Evolutionary conservation across 805 yeast species (phyloP), one percentile per base, ranked within the genome.

Genomic region (Wickerhamiella australiensis): DNA sequence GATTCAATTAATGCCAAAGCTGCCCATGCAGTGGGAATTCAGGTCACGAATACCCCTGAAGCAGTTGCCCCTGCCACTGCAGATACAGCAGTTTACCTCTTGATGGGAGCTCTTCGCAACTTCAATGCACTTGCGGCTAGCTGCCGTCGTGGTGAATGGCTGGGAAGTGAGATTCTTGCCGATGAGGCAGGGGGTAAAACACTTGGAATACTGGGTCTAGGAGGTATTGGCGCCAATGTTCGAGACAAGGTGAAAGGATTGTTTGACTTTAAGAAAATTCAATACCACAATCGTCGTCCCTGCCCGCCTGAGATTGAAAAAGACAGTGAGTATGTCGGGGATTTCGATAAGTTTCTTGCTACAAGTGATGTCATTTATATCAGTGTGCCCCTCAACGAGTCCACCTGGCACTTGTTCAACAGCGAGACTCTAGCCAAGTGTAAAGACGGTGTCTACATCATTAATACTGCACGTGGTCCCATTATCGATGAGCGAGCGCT

Each of bases 381-480:
- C 49, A 69, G 72, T 52, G 65, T 76, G 36, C 82, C 83, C 7
- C 70, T 77, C 57, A 77, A 74, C 57, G 56, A 66, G n/a, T 60
- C 67, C 31, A 78, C 82, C 3, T 68, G 62, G 47, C 80, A 77
- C 58, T 59, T 73, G 37, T 64, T 78, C 56, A 65, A 73, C 55
- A 63, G 63, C 20, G 71, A 69, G 40, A 61, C 68, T 13, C 61
- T 78, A 46, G 63, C 63, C 47, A 72, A 74, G 58, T 68, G 71
- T 72, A 78, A 78, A 61, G 68, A 69, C 52, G 80, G 79, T 9
- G 76, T 68, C 17, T 65, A 75, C 20, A 61, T 77, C 40, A 69
- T 78, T 51, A 77, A 78, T 63, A 76, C 78, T 29, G 80, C 82
- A n/a, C 67, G 83, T 43, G 83, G 83, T 1, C 75, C 80, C 3